Evolutionary conservation across 345 rosid species (phyloP), one percentile per base, ranked within the genome.

Genomic region (Syzygium oleosum): DNA sequence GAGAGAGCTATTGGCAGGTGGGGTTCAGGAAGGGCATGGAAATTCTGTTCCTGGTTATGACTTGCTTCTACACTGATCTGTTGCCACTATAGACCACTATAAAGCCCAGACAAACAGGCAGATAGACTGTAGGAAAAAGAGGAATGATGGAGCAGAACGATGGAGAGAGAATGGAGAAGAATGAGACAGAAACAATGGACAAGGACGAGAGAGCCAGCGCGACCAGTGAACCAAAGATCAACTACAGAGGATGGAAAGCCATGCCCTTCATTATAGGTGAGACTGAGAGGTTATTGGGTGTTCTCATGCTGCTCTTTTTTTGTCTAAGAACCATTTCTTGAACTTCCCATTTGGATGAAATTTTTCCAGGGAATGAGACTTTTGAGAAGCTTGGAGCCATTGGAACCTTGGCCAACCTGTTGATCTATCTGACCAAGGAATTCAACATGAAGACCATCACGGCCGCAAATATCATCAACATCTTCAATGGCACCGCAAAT

Each of bases 301-400:
- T 29, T 68, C 85, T 51, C 23, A 9, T 34, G 51, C 80, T 58
- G 23, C 78, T 49, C 52, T 86, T 46, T 16, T n/a, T n/a, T 84
- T 1, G 85, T 49, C 61, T 14, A 10, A 23, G 25, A 29, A 68
- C 25, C 80, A 19, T 31, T 5, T 41, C 54, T 2, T 51, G 16
- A n/a, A n/a, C 52, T 41, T 41, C 19, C 46, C 49, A 31, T 52
- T 46, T 41, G 27, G 5, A 31, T 86, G 27, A 22, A 31, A 29
- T 43, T 4, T n/a, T 89, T 87, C 52, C 92, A 91, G 94, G 94
- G 87, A 97, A 97, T 89, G 96, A 95, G 89, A 93, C 98, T 29
- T 95, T 97, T 91, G 99, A 97, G 97, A 97, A 96, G 94, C 91
- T 95, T 51, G 99, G 98, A 88, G 96, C 95, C 29, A 92, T 97